Percentiles rank a stretch among this genome's conserved stretches.
Conservation (phyloP, 2,329 filamentous ascomycete genomes). For the Capronia epimyces region DNA sequence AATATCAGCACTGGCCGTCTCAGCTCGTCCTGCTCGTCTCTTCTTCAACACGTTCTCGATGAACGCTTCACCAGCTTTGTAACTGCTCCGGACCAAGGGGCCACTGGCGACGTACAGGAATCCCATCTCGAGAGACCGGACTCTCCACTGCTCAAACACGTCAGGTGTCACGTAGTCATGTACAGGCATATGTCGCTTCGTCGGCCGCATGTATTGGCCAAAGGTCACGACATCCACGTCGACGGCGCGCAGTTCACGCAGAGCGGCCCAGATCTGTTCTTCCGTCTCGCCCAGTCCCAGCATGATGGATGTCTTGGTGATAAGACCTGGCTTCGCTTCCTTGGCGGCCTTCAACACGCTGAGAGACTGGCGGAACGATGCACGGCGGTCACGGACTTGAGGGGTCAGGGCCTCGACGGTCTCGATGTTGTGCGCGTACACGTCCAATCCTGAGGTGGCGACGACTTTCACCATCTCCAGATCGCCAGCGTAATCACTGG, state of each 20-base stretch:
- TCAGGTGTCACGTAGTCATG: slow-evolving; percentile 91
- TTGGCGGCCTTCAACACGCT: slow-evolving; percentile 77
- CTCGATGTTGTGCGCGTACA: slow-evolving; percentile 96
- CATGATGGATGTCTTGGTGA: slow-evolving; percentile 99
- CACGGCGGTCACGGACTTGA: slow-evolving; percentile 80
- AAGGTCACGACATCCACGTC: slow-evolving; percentile 95
- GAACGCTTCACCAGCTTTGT: slow-evolving; percentile 97
- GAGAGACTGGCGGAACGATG: slow-evolving; percentile 81
- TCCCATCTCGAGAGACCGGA: slow-evolving; percentile 85
- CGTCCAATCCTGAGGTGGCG: slow-evolving; percentile 81
- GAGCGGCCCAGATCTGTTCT: slow-evolving; percentile 71
- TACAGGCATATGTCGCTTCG: slow-evolving; percentile 95
- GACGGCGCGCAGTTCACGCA: slow-evolving; percentile 71
- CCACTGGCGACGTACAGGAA: slow-evolving; percentile 96
- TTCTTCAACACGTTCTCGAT: slow-evolving; percentile 97
- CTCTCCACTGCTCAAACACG: slow-evolving; percentile 84
- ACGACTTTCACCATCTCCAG: slow-evolving; percentile 81
- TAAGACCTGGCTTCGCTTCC: slow-evolving; percentile 66
- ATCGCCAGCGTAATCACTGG: slow-evolving; percentile 82
- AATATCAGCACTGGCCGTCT: slow-evolving; percentile 30
- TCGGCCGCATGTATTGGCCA: slow-evolving; percentile 99
- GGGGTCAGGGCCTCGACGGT: slow-evolving; percentile 88
- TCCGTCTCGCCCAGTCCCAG: slow-evolving; percentile 90
- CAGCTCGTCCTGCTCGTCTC: slow-evolving; percentile 43
- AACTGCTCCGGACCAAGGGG: slow-evolving; percentile 85